Percentiles rank a stretch among this genome's conserved stretches.
These are phyloP conservation scores for Boletus edulis DNA, from an alignment of 768 basidiomycete species.

Conservation along the genomic window DNA sequence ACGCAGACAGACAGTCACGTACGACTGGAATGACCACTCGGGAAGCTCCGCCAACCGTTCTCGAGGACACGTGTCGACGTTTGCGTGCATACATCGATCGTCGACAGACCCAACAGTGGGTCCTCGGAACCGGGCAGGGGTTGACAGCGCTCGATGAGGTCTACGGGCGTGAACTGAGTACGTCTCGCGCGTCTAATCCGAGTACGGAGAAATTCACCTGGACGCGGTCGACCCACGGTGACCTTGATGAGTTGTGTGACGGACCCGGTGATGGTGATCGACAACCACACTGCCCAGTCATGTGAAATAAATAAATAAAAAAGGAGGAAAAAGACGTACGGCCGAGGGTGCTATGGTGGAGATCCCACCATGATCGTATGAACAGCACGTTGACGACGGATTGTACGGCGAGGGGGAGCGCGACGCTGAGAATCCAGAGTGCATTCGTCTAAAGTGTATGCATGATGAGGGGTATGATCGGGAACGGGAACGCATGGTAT, in stretches of 20 bases:
- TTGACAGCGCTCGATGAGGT: conserved; percentile 47
- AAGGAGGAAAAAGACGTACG: conserved; percentile 11
- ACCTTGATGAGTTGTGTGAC: conserved; percentile 83
- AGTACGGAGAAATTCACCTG: conserved; percentile 44
- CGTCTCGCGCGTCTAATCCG: not conserved
- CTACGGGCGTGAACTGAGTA: conserved; percentile 6
- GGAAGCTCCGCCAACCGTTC: conserved; percentile 91
- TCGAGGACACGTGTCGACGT: conserved; percentile 51
- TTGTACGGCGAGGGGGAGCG: conserved; percentile 67
- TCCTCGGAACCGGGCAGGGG: conserved; percentile 64
- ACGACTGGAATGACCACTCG: conserved; percentile 89
- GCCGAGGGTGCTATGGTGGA: conserved; percentile 61
- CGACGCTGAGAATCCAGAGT: conserved; percentile 41
- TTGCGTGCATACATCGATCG: conserved; percentile 74
- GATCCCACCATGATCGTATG: conserved; percentile 82
- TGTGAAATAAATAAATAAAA: too few species aligned
- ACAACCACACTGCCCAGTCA: conserved; percentile 53
- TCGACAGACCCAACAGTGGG: conserved; percentile 68
- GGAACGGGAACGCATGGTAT: not conserved
- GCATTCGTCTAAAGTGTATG: conserved; percentile 30
- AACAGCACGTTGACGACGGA: conserved; percentile 66
- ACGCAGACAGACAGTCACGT: conserved; percentile 25
- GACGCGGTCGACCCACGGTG: conserved; percentile 85
- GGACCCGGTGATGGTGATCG: conserved; percentile 69
- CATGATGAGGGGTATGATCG: not conserved